Conservation (phyloP, 352 stramenopile genomes). For the Stramenopiles sp. region DNA sequence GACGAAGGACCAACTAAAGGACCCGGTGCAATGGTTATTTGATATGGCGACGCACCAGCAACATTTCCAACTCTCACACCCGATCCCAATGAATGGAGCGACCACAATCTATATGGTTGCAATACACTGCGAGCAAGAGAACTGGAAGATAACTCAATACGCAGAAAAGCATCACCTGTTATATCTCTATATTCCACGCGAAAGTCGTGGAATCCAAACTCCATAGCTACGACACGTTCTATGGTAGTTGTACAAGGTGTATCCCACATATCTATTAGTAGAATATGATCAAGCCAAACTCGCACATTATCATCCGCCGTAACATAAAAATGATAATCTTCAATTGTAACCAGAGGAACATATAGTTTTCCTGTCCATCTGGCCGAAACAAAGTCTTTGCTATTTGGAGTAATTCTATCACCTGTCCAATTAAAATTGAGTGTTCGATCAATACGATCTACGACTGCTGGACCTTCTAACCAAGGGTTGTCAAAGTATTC, state of each 20-base stretch:
- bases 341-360: slow-evolving; percentile 28
- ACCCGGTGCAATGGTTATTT: slow-evolving; percentile 37
- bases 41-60: no score
- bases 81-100: no score
- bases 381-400: not conserved
- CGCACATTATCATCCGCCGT: slow-evolving; percentile 49
- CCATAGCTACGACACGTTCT: no score
- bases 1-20: slow-evolving; percentile 41
- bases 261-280: slow-evolving; percentile 63
- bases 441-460: not conserved
- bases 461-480: not conserved
- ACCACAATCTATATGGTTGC: no score
- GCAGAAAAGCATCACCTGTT: slow-evolving; percentile 38
- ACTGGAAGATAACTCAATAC: slow-evolving; percentile 55
- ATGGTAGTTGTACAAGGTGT: not conserved
- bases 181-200: slow-evolving; percentile 71
- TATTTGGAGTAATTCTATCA: not conserved
- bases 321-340: slow-evolving; percentile 64
- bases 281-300: slow-evolving; percentile 53
- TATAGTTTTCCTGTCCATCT: slow-evolving; percentile 26
- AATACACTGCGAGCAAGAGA: slow-evolving; percentile 37
- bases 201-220: slow-evolving; percentile 65
- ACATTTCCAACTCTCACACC: no score
- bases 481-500: slow-evolving; percentile 8
- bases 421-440: not conserved